Percentiles rank a stretch among this genome's conserved stretches.
These are phyloP conservation scores for Alectoria sarmentosa DNA, from an alignment of 495 filamentous ascomycete genomes.

Conservation along the genomic window DNA sequence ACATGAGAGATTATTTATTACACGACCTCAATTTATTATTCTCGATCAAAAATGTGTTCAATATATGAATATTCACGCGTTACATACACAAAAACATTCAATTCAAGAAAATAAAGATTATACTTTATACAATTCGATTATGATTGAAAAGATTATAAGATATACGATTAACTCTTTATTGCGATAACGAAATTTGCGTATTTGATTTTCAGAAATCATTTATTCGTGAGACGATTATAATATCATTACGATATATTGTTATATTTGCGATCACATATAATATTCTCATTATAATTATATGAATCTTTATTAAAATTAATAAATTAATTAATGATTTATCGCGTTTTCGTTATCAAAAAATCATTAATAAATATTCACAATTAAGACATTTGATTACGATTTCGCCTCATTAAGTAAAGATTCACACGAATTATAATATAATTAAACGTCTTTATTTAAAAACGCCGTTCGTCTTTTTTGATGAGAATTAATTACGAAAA, in stretches of 20 bases:
- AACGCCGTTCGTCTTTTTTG: neutral
- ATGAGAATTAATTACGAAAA: neutral
- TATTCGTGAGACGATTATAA: neutral
- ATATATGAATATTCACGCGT: neutral
- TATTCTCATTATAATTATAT: neutral
- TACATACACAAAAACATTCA: neutral
- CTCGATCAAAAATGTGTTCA: neutral
- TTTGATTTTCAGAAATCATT: neutral
- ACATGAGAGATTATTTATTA: neutral
- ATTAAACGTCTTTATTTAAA: neutral
- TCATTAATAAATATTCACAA: slow-evolving; percentile 4
- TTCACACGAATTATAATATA: neutral
- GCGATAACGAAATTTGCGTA: neutral
- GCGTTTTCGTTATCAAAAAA: neutral
- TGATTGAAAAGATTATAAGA: neutral
- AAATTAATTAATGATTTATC: neutral
- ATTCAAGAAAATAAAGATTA: neutral
- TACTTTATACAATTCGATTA: neutral
- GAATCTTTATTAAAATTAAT: neutral
- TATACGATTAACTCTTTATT: neutral
- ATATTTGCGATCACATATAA: neutral
- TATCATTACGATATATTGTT: neutral
- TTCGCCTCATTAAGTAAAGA: neutral
- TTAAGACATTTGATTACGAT: neutral
- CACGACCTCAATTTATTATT: neutral